Evolutionary conservation across 2,329 filamentous ascomycete species (phyloP), one percentile per base, ranked within the genome.

Genomic region (Aspergillus sp.): DNA sequence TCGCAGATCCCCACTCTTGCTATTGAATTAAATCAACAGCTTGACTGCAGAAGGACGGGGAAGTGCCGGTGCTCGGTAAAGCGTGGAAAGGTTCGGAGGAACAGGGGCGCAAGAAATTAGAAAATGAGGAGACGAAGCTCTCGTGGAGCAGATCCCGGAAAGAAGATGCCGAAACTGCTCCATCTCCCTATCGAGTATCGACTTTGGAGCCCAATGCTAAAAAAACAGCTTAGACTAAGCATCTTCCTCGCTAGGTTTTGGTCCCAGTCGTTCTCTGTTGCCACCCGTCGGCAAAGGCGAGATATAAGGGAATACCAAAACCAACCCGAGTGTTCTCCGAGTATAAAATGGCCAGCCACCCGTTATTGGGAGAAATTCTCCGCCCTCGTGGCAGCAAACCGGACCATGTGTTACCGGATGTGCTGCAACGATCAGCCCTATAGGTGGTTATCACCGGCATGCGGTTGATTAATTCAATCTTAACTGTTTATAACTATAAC

Each of bases 91-190:
- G 33, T 19, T 34, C 7, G 45, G 27, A 5, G 11, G 17, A 33
- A 12, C 15, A 11, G 45, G 12, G 42, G 13, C 5, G 42, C 27
- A 48, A 33, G 45, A 33, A 24, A 48, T 48, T 24, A 24, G 15
- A 17, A 20, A 39, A 47, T 33, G 45, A 45, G 37, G 37, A 45
- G 42, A 47, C 45, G n/a, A 33, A 47, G 45, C 15, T 40, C 17
- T 40, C 45, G 30, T 47, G 45, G 45, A 47, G 45, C 24, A 47
- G 45, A 24, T 30, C 42, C 33, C 49, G 49, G 49, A 42, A 51
- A 51, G 37, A 42, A 12, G 22, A 33, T 51, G 37, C 49, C 49
- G 49, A 51, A 50, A 22, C 45, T 17, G 27, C 15, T 15, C 20
- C 30, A 51, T 24, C 24, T 24, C 24, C 24, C 24, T 24, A 24